Evolutionary conservation across 768 basidiomycete species (phyloP).

Genomic region (Boletus rubroflammeus): DNA sequence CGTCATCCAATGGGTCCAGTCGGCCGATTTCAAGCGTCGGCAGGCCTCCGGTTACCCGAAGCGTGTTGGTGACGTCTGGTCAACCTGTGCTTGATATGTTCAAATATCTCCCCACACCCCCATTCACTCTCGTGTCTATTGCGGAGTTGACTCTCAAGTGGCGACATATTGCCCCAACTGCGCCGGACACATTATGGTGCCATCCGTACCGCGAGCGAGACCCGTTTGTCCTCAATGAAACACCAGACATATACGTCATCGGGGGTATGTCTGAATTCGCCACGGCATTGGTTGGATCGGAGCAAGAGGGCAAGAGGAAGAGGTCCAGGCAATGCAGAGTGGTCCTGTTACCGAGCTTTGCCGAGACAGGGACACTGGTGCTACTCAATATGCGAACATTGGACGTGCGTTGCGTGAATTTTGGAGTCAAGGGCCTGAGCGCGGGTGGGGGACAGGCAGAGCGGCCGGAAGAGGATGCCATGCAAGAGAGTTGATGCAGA

Average conservation of each 20-base stretch:
- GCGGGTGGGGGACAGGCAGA: conserved; percentile 13
- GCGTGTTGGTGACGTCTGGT: conserved; percentile 82
- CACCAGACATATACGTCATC: conserved; percentile 89
- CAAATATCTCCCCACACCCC: conserved; percentile 79
- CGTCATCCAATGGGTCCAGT: neutral
- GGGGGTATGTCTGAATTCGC: conserved; percentile 86
- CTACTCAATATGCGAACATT: conserved; percentile 78
- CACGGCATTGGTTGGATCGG: conserved; percentile 57
- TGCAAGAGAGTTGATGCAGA: conserved; percentile 25
- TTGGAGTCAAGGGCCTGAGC: conserved; percentile 43
- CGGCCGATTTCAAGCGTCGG: neutral
- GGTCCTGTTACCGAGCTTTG: conserved; percentile 78
- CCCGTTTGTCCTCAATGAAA: conserved; percentile 83
- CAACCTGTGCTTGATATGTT: conserved; percentile 94
- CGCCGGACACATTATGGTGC: conserved; percentile 98
- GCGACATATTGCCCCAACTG: conserved; percentile 98
- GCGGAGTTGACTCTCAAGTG: conserved; percentile 80
- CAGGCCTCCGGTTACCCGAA: conserved; percentile 38
- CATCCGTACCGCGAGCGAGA: conserved; percentile 87
- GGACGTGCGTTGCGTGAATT: conserved; percentile 60
- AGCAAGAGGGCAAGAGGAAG: conserved; percentile 30
- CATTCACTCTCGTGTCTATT: conserved; percentile 68
- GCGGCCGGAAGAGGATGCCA: conserved; percentile 11
- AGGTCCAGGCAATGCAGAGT: conserved; percentile 53
- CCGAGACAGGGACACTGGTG: conserved; percentile 71